These are phyloP conservation scores for Calonectria montana DNA, from an alignment of 2,329 filamentous ascomycete species.

Conservation along the genomic window DNA sequence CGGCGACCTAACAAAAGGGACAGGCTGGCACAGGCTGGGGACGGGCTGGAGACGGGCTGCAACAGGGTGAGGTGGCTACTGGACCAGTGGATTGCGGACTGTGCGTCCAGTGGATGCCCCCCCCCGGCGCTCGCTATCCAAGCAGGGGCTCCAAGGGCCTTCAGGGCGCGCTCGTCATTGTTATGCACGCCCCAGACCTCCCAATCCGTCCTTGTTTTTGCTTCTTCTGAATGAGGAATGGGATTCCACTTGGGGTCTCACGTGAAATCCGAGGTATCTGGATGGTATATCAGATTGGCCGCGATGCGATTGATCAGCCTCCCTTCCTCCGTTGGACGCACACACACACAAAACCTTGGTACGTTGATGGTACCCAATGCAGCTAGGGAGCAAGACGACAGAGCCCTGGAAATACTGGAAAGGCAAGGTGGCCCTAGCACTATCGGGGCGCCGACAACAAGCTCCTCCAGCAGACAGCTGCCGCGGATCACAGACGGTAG, in stretches of 20 bases:
- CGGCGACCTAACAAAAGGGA: slow-evolving; percentile 4
- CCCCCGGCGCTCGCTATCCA: slow-evolving; percentile 1
- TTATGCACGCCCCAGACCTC: slow-evolving; percentile 20
- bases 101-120: slow-evolving; percentile 12
- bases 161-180: slow-evolving; percentile 19
- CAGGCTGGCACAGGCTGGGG: slow-evolving; percentile 8
- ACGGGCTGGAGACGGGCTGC: neutral
- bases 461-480: slow-evolving; percentile 9
- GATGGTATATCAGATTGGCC: slow-evolving; percentile 9
- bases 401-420: neutral
- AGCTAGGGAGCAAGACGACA: neutral
- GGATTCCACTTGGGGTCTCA: slow-evolving; percentile 23
- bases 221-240: slow-evolving; percentile 17
- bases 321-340: neutral
- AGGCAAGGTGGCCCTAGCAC: slow-evolving; percentile 11
- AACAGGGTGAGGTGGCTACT: slow-evolving; percentile 13
- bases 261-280: slow-evolving; percentile 23
- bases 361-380: slow-evolving; percentile 1
- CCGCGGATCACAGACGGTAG: neutral
- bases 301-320: neutral
- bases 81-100: slow-evolving; percentile 15
- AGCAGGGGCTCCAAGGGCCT: neutral
- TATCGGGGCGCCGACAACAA: slow-evolving; percentile 3
- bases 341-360: slow-evolving; percentile 8
- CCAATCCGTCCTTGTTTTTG: slow-evolving; percentile 20